phyloP scores from a whole-genome alignment of 352 stramenopile species.

The Pythium monospermum region DNA sequence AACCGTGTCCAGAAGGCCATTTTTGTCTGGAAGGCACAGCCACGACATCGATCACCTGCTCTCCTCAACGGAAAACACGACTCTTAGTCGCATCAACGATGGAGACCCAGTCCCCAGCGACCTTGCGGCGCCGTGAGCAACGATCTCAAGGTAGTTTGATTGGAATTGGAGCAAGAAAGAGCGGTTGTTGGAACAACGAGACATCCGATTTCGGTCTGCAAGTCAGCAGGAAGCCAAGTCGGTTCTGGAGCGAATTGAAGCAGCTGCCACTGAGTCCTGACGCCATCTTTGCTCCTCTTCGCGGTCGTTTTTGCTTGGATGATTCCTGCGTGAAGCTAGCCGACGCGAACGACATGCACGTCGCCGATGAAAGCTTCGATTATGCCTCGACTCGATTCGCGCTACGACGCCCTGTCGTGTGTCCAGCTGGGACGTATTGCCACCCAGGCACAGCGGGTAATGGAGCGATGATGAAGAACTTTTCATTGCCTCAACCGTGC shows the following conservation, averaged over 20 bases:
- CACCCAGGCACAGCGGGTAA: slow-evolving; percentile 83
- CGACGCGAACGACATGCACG: slow-evolving; percentile 74
- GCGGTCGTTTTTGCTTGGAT: slow-evolving; percentile 93
- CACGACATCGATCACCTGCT: slow-evolving; percentile 90
- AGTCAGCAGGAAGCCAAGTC: slow-evolving; percentile 65
- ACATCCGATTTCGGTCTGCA: slow-evolving; percentile 95
- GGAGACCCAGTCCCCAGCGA: slow-evolving; percentile 33
- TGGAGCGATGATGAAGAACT: slow-evolving; percentile 82
- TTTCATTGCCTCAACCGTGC: slow-evolving; percentile 82
- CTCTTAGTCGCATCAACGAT: slow-evolving; percentile 32
- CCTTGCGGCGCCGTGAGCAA: slow-evolving; percentile 30
- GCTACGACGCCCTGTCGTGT: slow-evolving; percentile 81
- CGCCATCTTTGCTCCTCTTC: slow-evolving; percentile 67
- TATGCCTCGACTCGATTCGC: slow-evolving; percentile 71
- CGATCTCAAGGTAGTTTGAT: slow-evolving; percentile 10
- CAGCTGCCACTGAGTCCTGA: slow-evolving; percentile 83
- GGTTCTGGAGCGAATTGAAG: slow-evolving; percentile 93
- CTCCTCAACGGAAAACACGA: slow-evolving; percentile 31
- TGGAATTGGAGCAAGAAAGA: slow-evolving; percentile 65
- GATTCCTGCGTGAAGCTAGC: slow-evolving; percentile 85
- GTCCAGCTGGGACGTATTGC: slow-evolving; percentile 87
- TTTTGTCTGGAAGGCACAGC: slow-evolving; percentile 95
- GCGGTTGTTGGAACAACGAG: slow-evolving; percentile 93
- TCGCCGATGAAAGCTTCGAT: slow-evolving; percentile 79
- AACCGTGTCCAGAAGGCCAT: slow-evolving; percentile 93